A percentile compares a stretch with the other conserved stretches of the same genome.
Conservation (phyloP, 1,139 yeast species). For the Scheffersomyces insectosa region DNA sequence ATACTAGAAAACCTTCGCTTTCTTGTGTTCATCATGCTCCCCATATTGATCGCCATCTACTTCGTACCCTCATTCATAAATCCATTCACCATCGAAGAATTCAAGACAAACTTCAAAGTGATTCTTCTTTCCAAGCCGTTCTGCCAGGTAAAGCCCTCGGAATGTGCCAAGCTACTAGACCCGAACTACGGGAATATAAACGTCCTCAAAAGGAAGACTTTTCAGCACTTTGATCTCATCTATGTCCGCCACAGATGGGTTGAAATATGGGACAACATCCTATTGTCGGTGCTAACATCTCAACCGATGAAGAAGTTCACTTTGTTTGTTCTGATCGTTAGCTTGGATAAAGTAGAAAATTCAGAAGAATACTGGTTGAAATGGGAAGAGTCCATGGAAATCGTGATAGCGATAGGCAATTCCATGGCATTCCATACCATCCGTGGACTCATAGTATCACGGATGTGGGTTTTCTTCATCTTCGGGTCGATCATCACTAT, state of each 20-base stretch:
- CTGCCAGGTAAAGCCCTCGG: constrained; percentile 16
- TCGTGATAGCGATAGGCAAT: constrained; percentile 17
- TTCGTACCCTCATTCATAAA: constrained; percentile 9
- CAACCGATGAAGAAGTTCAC: constrained; percentile 3
- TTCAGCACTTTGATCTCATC: constrained; percentile 16
- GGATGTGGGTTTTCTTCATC: constrained; percentile 20
- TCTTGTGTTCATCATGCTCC: constrained; percentile 6
- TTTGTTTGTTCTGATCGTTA: constrained; percentile 1
- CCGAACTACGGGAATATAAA: constrained; percentile 9
- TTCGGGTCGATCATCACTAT: constrained; percentile 6
- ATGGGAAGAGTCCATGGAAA: constrained; percentile 13
- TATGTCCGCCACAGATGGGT: constrained; percentile 17
- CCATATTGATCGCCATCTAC: constrained; percentile 7
- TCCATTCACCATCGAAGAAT: constrained; percentile 9
- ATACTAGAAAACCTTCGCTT: constrained; percentile 6
- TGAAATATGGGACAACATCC: constrained; percentile 13
- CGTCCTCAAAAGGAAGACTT: constrained; percentile 10
- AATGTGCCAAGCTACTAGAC: constrained; percentile 14
- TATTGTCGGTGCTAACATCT: constrained; percentile 5
- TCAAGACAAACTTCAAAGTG: constrained; percentile 15
- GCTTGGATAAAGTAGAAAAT: not conserved
- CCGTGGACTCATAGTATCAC: constrained; percentile 17
- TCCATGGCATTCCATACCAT: constrained; percentile 17
- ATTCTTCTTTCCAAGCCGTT: constrained; percentile 14
- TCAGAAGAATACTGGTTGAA: constrained; percentile 2